These are phyloP conservation scores for Nannizziopsis barbatae DNA, from an alignment of 2,329 filamentous ascomycete genomes.

Conservation along the genomic window DNA sequence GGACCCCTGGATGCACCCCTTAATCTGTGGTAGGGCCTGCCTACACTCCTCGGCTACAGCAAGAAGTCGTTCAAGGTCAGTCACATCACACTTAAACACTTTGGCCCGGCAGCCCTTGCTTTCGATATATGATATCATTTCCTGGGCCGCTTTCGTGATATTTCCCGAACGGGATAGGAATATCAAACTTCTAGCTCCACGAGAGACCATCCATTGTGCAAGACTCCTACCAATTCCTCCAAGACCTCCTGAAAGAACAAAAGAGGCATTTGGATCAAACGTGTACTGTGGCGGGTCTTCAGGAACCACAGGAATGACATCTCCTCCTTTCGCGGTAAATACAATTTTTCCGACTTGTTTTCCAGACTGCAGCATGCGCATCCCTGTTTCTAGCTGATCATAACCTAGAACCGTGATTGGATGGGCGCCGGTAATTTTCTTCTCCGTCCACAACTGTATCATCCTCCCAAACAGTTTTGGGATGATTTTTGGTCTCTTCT, in stretches of 20 bases:
- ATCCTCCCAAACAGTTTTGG: neutral
- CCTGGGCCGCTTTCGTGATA: conserved; percentile 13
- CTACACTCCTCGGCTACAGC: conserved; percentile 14
- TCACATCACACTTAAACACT: conserved; percentile 21
- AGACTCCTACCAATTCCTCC: conserved; percentile 21
- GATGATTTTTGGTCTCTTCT: conserved; percentile 6
- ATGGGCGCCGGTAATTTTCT: conserved; percentile 6
- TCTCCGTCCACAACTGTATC: conserved; percentile 3
- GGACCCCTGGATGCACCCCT: conserved; percentile 25
- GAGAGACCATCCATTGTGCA: conserved; percentile 18
- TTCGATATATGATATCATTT: conserved; percentile 17
- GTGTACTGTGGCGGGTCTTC: neutral
- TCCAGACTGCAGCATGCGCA: conserved; percentile 14
- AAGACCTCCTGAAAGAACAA: conserved; percentile 17
- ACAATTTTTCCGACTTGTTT: conserved; percentile 13
- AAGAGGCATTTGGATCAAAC: conserved; percentile 14
- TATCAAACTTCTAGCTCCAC: conserved; percentile 23
- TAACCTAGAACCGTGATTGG: conserved; percentile 6
- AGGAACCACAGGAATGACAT: conserved; percentile 2
- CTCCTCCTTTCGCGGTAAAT: conserved; percentile 1
- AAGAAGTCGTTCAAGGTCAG: conserved; percentile 12
- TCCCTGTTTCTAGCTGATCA: conserved; percentile 9
- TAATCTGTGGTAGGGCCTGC: conserved; percentile 21
- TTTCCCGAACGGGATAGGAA: conserved; percentile 23
- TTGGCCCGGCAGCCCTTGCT: conserved; percentile 13